These are phyloP conservation scores for Pilasporangium apinafurcum DNA, from an alignment of 352 stramenopile genomes.

Conservation along the genomic window DNA sequence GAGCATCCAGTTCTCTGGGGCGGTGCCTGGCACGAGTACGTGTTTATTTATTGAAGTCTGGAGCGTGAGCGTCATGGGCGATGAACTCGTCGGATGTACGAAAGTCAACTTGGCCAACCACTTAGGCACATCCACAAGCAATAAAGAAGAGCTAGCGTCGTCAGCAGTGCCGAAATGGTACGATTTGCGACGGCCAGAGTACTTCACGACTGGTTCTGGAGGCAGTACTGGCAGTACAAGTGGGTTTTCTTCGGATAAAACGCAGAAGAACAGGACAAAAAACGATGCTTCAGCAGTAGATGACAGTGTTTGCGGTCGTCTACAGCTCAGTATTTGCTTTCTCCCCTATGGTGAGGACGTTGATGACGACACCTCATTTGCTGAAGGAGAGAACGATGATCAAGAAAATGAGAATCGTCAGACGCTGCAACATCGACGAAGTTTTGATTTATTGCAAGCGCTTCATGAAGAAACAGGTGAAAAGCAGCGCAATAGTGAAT, in stretches of 20 bases:
- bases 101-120: slow-evolving; percentile 78
- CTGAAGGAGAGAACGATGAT: slow-evolving; percentile 21
- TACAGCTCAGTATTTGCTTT: slow-evolving; percentile 82
- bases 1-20: slow-evolving; percentile 66
- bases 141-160: slow-evolving; percentile 64
- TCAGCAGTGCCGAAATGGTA: slow-evolving; percentile 73
- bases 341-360: slow-evolving; percentile 51
- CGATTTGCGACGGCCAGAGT: slow-evolving; percentile 53
- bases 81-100: slow-evolving; percentile 67
- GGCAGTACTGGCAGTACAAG: not conserved
- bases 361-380: slow-evolving; percentile 23
- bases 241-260: slow-evolving; percentile 3
- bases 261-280: slow-evolving; percentile 7
- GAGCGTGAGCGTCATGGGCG: slow-evolving; percentile 66
- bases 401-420: slow-evolving; percentile 9
- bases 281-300: slow-evolving; percentile 1
- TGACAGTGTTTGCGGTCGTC: slow-evolving; percentile 34
- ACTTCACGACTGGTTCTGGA: slow-evolving; percentile 18
- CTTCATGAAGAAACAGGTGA: slow-evolving; percentile 67
- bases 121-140: slow-evolving; percentile 47
- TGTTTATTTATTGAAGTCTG: slow-evolving; percentile 75
- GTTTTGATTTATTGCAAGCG: slow-evolving; percentile 64
- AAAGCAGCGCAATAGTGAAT: slow-evolving; percentile 31
- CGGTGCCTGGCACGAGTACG: slow-evolving; percentile 66
- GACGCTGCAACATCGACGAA: slow-evolving; percentile 57